Percentiles rank a stretch among this genome's conserved stretches.
Evolutionary conservation across 75 land plant genomes (phyloP).

Genomic region (Sequoiadendron giganteum): DNA sequence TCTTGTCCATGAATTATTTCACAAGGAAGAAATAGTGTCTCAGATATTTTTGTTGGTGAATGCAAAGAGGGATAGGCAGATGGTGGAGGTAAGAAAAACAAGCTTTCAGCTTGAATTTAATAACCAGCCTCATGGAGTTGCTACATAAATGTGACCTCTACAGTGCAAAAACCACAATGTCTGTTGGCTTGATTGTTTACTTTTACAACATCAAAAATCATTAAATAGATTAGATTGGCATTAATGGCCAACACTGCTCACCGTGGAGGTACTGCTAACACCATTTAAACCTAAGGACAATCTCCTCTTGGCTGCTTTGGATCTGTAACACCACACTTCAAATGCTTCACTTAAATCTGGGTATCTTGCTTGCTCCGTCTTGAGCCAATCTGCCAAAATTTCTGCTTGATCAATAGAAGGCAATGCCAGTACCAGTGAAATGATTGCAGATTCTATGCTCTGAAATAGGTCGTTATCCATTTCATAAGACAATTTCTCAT

Average conservation of each 20-base stretch:
- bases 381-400: conserved; percentile 77
- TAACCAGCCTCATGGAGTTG: background rate
- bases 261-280: background rate
- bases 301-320: conserved; percentile 77
- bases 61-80: background rate
- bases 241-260: conserved; percentile 1
- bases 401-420: conserved; percentile 72
- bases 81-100: background rate
- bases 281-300: conserved; percentile 23
- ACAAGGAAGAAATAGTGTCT: background rate
- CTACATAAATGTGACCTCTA: background rate
- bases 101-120: background rate
- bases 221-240: background rate
- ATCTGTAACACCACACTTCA: conserved; percentile 89
- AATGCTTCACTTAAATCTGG: conserved; percentile 92
- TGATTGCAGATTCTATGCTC: conserved; percentile 61
- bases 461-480: conserved; percentile 65
- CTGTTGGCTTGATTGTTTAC: background rate
- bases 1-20: background rate
- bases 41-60: background rate
- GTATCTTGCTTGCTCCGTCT: conserved; percentile 45
- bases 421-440: conserved; percentile 68
- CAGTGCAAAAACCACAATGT: background rate
- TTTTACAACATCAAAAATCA: background rate
- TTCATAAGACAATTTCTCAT: conserved; percentile 21